A percentile compares a stretch with the other conserved stretches of the same genome.
Conservation (phyloP, 441 rosid species). For the Theobroma grandiflorum region DNA sequence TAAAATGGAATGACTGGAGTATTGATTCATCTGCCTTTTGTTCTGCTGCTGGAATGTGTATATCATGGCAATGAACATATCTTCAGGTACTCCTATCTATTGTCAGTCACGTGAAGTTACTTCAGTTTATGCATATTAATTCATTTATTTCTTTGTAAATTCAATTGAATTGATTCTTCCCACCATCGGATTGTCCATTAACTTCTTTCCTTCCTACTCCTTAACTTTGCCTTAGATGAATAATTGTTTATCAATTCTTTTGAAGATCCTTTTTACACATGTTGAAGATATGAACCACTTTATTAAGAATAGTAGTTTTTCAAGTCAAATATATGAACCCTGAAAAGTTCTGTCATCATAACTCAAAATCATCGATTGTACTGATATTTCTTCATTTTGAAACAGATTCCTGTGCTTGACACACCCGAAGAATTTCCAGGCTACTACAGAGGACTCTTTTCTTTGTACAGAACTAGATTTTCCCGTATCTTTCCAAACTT, state of each 20-base stretch:
- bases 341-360: not conserved
- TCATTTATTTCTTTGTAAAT: not conserved
- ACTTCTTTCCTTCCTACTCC: not conserved
- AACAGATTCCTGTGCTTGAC: conserved; percentile 36
- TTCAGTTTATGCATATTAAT: not conserved
- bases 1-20: conserved; percentile 30
- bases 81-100: conserved; percentile 47
- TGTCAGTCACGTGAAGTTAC: not conserved
- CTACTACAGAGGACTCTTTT: conserved; percentile 26
- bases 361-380: not conserved
- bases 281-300: not conserved
- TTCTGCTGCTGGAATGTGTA: conserved; percentile 31
- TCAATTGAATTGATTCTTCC: not conserved
- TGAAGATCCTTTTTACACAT: not conserved
- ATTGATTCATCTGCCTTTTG: conserved; percentile 27
- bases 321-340: not conserved
- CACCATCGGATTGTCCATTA: not conserved
- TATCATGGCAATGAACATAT: conserved; percentile 37
- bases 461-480: conserved; percentile 40
- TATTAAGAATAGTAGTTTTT: not conserved
- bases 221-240: not conserved
- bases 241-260: not conserved
- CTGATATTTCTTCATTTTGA: conserved; percentile 17
- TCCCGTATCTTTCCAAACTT: conserved; percentile 28
- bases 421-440: conserved; percentile 25